Percentiles rank a stretch among this genome's conserved stretches.
These are phyloP conservation scores for Aspergillus versicolor DNA, from an alignment of 2,329 filamentous ascomycete genomes.

Conservation along the genomic window DNA sequence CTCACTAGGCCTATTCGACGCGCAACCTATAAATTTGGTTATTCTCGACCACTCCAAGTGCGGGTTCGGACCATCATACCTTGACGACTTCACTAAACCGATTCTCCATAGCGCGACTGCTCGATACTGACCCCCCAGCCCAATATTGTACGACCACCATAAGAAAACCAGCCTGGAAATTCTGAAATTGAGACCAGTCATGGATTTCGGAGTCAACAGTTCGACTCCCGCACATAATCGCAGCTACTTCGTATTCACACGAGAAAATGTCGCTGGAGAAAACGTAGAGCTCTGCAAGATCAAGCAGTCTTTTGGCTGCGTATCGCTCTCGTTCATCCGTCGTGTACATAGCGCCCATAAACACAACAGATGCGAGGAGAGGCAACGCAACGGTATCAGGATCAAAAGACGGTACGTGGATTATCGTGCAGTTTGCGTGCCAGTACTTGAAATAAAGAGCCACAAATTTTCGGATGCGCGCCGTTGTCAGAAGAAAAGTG, in stretches of 20 bases:
- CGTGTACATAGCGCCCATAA: constrained; percentile 49
- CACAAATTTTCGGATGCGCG: constrained; percentile 43
- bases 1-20: constrained; percentile 40
- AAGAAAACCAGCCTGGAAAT: constrained; percentile 45
- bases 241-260: constrained; percentile 39
- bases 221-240: constrained; percentile 28
- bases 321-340: constrained; percentile 38
- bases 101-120: constrained; percentile 44
- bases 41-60: not conserved
- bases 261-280: constrained; percentile 46
- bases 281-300: constrained; percentile 45
- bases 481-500: constrained; percentile 41
- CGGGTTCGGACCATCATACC: constrained; percentile 22
- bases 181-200: constrained; percentile 40
- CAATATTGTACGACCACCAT: constrained; percentile 46
- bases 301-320: constrained; percentile 41
- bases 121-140: constrained; percentile 39
- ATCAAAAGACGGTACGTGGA: constrained; percentile 45
- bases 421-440: constrained; percentile 46
- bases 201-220: constrained; percentile 22
- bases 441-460: constrained; percentile 47
- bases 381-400: constrained; percentile 36
- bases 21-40: constrained; percentile 29
- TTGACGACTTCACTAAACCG: constrained; percentile 45
- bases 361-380: constrained; percentile 41